Conservation (phyloP, 345 rosid species). For the Euclidium syriacum region DNA sequence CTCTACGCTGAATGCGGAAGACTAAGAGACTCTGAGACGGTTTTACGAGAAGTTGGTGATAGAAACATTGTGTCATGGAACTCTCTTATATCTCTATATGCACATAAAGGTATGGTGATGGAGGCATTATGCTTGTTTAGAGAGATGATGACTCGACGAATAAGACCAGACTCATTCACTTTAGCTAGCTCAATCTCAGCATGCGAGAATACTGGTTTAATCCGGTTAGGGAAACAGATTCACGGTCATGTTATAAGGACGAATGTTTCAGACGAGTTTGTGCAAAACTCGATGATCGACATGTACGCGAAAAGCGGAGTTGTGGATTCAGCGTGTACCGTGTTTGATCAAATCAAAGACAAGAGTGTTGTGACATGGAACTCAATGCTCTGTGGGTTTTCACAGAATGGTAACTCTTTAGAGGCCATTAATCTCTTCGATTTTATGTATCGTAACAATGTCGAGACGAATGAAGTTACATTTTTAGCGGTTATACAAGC, state of each 20-base stretch:
- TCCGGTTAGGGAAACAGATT: constrained; percentile 58
- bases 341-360: constrained; percentile 35
- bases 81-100: constrained; percentile 56
- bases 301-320: constrained; percentile 62
- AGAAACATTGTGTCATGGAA: constrained; percentile 64
- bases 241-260: constrained; percentile 51
- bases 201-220: constrained; percentile 46
- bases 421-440: constrained; percentile 55
- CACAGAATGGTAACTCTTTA: constrained; percentile 53
- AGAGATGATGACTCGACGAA: constrained; percentile 44
- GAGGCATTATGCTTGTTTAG: constrained; percentile 46
- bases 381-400: constrained; percentile 56
- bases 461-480: constrained; percentile 50
- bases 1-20: constrained; percentile 56
- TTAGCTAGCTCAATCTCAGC: constrained; percentile 65
- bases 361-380: constrained; percentile 60
- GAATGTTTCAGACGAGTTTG: constrained; percentile 42
- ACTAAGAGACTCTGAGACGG: constrained; percentile 37
- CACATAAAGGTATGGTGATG: constrained; percentile 40
- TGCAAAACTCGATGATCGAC: constrained; percentile 47
- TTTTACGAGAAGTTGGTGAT: constrained; percentile 39
- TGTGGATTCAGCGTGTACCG: constrained; percentile 37
- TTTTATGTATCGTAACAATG: constrained; percentile 45
- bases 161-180: constrained; percentile 63
- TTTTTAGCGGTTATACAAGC: constrained; percentile 61